Evolutionary conservation across 2,329 filamentous ascomycete genomes (phyloP).

Genomic region (Beauveria sp.): DNA sequence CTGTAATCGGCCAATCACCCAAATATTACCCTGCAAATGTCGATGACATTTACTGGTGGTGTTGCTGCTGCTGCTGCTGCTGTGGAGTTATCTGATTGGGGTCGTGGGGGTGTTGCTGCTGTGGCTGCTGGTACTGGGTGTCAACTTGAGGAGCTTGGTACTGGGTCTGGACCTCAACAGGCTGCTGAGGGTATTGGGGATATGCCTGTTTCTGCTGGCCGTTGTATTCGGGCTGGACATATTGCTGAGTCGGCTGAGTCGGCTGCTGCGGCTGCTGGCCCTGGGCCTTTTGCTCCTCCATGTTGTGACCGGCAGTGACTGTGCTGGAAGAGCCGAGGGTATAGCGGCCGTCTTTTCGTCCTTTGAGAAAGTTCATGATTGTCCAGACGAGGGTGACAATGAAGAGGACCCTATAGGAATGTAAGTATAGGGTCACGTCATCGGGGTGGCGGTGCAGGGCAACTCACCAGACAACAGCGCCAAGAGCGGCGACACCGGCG

Average conservation of each 20-base stretch:
- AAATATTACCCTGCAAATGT: neutral
- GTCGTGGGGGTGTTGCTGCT: slow-evolving; percentile 2
- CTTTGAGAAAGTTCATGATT: slow-evolving; percentile 26
- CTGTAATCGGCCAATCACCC: neutral
- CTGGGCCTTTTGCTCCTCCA: slow-evolving; percentile 21
- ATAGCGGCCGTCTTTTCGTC: slow-evolving; percentile 32
- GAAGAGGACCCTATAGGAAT: slow-evolving; percentile 28
- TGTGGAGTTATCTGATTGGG: slow-evolving; percentile 15
- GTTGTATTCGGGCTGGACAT: slow-evolving; percentile 17
- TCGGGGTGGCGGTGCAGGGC: no score
- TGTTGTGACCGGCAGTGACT: slow-evolving; percentile 22
- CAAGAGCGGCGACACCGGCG: slow-evolving; percentile 34
- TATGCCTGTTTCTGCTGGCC: slow-evolving; percentile 13
- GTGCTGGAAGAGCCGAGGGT: slow-evolving; percentile 12
- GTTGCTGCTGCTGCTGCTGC: slow-evolving; percentile 10
- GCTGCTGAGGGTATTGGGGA: slow-evolving; percentile 9
- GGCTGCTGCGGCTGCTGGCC: slow-evolving; percentile 17
- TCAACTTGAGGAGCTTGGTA: neutral
- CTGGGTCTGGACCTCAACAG: slow-evolving; percentile 5
- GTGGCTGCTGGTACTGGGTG: neutral
- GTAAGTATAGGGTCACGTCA: neutral
- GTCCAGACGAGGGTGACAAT: slow-evolving; percentile 30
- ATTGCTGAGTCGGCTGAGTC: slow-evolving; percentile 12
- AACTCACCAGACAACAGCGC: slow-evolving; percentile 35
- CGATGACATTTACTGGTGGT: neutral